A percentile compares a stretch with the other conserved stretches of the same genome.
Evolutionary conservation across 106 monocot genomes (phyloP).

Genomic region (Posidonia australis): DNA sequence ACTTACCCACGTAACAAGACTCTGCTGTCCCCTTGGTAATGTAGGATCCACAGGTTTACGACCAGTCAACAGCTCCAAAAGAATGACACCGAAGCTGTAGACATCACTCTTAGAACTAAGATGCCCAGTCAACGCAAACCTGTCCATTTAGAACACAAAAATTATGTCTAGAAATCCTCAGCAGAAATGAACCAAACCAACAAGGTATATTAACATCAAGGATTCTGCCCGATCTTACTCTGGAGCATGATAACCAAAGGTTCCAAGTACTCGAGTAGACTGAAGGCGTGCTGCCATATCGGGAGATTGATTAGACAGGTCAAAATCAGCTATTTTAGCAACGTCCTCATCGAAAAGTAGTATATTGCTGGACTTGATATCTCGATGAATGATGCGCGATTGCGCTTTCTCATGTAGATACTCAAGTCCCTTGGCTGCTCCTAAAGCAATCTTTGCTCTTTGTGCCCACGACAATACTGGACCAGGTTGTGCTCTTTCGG

Average conservation of each 20-base stretch:
- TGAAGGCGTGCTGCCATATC: constrained; percentile 78
- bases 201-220: background rate
- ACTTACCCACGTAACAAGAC: constrained; percentile 90
- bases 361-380: constrained; percentile 76
- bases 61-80: constrained; percentile 85
- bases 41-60: constrained; percentile 91
- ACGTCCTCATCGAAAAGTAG: constrained; percentile 72
- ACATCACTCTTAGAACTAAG: constrained; percentile 86
- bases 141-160: constrained; percentile 6
- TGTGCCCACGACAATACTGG: constrained; percentile 64
- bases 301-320: constrained; percentile 74
- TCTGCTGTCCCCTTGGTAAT: constrained; percentile 81
- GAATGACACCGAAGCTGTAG: constrained; percentile 89
- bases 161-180: background rate
- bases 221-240: constrained; percentile 29
- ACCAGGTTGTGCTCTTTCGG: constrained; percentile 58
- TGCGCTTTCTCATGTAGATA: constrained; percentile 76
- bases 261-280: constrained; percentile 78
- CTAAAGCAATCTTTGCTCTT: constrained; percentile 76
- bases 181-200: background rate
- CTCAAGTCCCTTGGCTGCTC: constrained; percentile 77
- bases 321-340: constrained; percentile 77
- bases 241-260: constrained; percentile 91
- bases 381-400: constrained; percentile 60
- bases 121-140: constrained; percentile 91